Percentiles rank a stretch among this genome's conserved stretches.
These are phyloP conservation scores for Stenocarpella maydis DNA, from an alignment of 2,329 filamentous ascomycete species.

Conservation along the genomic window DNA sequence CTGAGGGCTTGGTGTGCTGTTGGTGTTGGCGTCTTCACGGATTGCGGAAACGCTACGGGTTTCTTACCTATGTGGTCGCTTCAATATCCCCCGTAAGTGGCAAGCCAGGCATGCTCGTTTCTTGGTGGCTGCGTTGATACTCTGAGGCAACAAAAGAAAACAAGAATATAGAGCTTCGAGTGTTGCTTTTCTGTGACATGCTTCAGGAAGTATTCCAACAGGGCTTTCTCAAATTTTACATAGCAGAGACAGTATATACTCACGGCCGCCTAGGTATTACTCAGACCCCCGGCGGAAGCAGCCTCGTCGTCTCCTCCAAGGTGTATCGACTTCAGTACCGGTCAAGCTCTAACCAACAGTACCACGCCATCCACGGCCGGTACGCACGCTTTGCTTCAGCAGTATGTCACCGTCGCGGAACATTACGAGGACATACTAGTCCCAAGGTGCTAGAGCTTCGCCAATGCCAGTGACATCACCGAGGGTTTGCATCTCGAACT, in stretches of 20 bases:
- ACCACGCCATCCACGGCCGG: conserved; percentile 7
- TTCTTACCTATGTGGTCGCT: conserved; percentile 24
- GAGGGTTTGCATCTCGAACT: conserved; percentile 56
- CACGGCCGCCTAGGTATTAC: background rate
- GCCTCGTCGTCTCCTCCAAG: background rate
- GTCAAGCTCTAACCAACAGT: conserved; percentile 4
- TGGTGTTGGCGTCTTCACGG: conserved; percentile 7
- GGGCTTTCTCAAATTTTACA: too few relatives aligned
- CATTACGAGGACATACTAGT: conserved; percentile 39
- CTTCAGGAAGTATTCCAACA: too few relatives aligned
- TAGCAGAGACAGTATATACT: background rate
- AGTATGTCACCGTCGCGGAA: conserved; percentile 9
- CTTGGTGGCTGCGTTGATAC: too few relatives aligned
- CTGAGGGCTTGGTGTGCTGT: background rate
- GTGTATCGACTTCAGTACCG: conserved; percentile 20
- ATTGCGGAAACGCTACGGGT: conserved; percentile 21
- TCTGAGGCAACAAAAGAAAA: too few relatives aligned
- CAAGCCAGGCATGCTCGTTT: background rate
- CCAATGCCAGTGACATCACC: conserved; percentile 53
- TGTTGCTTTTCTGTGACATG: too few relatives aligned
- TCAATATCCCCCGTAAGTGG: conserved; percentile 9
- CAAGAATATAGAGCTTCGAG: background rate
- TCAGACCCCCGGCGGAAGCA: background rate
- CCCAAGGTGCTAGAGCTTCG: conserved; percentile 50
- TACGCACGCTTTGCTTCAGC: background rate